Conservation (phyloP, 2,329 filamentous ascomycete genomes). For the Helotiales sp. region DNA sequence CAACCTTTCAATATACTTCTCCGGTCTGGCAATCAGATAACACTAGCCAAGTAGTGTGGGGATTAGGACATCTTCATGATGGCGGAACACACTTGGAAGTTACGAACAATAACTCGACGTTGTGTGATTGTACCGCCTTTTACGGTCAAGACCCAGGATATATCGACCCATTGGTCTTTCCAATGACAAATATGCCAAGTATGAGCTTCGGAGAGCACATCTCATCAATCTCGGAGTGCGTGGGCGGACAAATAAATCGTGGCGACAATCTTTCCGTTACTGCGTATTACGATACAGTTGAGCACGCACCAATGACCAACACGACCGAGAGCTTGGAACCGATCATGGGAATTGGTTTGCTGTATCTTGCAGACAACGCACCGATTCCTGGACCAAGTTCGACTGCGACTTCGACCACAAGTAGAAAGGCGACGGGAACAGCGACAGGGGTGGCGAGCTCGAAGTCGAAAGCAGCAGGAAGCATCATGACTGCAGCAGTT, state of each 20-base stretch:
- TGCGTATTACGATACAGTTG: slow-evolving; percentile 3
- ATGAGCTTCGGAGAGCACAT: slow-evolving; percentile 3
- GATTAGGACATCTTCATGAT: slow-evolving; percentile 10
- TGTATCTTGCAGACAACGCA: background rate
- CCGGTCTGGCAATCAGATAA: background rate
- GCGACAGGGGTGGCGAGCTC: background rate
- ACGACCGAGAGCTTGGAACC: background rate
- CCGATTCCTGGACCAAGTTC: background rate
- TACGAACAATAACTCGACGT: background rate
- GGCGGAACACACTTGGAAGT: slow-evolving; percentile 3
- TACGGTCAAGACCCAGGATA: slow-evolving; percentile 7
- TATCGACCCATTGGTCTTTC: background rate
- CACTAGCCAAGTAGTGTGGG: background rate
- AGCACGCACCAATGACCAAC: slow-evolving; percentile 8
- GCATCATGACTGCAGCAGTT: background rate
- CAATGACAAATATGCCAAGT: slow-evolving; percentile 7
- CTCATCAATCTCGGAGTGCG: slow-evolving; percentile 2
- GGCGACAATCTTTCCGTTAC: background rate
- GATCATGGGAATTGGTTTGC: slow-evolving; percentile 10
- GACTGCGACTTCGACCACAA: background rate
- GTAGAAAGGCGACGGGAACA: background rate
- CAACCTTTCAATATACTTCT: slow-evolving; percentile 1
- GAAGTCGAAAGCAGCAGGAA: background rate
- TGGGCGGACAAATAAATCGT: background rate
- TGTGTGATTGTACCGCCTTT: slow-evolving; percentile 1